Evolutionary conservation across 192 early-diverging fungal genomes (phyloP).

Genomic region (Rhizophlyctis rosea): DNA sequence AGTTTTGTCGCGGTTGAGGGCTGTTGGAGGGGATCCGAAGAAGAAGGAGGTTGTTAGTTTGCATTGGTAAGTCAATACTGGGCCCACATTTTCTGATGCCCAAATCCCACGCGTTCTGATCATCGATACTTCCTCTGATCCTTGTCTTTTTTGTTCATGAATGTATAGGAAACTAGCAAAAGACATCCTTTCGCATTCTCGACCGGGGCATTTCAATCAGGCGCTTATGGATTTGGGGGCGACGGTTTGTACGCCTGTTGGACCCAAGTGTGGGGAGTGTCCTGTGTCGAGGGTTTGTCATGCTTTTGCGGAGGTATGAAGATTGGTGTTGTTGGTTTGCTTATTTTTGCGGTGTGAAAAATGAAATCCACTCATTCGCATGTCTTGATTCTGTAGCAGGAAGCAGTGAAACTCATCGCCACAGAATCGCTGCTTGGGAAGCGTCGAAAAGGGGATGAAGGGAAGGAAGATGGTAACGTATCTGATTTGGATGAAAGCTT

Average conservation of each 20-base stretch:
- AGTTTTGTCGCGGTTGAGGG: conserved; percentile 60
- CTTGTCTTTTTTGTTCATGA: not conserved
- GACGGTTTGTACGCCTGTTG: conserved; percentile 65
- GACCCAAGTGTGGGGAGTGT: conserved; percentile 61
- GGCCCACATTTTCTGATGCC: too few relatives aligned
- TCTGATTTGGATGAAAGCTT: too few relatives aligned
- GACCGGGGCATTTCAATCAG: conserved; percentile 77
- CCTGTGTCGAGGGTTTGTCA: conserved; percentile 56
- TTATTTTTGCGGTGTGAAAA: not conserved
- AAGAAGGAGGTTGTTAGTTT: conserved; percentile 49
- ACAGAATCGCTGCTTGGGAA: too few relatives aligned
- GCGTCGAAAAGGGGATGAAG: too few relatives aligned
- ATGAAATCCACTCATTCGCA: not conserved
- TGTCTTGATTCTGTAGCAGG: too few relatives aligned
- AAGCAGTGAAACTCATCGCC: too few relatives aligned
- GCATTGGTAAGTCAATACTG: conserved; percentile 48
- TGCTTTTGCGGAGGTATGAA: conserved; percentile 57
- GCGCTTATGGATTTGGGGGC: conserved; percentile 80
- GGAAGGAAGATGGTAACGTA: too few relatives aligned
- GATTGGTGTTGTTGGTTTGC: not conserved
- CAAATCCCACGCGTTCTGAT: not conserved
- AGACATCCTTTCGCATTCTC: conserved; percentile 45
- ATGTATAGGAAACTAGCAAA: conserved; percentile 53
- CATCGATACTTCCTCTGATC: not conserved
- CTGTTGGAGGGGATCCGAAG: conserved; percentile 65